Percentiles rank a stretch among this genome's conserved stretches.
phyloP scores from a whole-genome alignment of 1,139 yeast species.

The Suhomyces kunorum region DNA sequence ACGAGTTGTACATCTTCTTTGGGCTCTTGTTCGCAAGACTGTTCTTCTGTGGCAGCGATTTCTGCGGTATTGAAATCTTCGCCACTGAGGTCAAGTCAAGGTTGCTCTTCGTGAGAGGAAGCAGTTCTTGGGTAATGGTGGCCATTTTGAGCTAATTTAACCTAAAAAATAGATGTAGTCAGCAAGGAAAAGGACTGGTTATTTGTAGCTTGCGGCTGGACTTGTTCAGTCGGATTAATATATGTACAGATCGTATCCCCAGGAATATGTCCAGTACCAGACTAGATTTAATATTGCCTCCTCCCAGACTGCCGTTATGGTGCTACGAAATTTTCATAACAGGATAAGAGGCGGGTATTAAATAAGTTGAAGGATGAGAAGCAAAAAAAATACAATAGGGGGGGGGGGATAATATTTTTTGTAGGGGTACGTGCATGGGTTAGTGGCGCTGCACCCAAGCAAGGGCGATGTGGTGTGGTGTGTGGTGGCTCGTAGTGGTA shows the following conservation, averaged over 20 bases:
- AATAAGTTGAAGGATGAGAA: slow-evolving; percentile 4
- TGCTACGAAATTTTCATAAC: background rate
- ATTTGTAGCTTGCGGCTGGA: too few species aligned
- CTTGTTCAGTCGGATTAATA: too few species aligned
- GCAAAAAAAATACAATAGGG: slow-evolving; percentile 10
- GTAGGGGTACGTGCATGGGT: slow-evolving; percentile 8
- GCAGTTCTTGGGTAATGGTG: slow-evolving; percentile 7
- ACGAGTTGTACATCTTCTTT: slow-evolving; percentile 11
- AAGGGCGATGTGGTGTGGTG: slow-evolving; percentile 2
- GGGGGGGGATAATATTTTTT: slow-evolving; percentile 8
- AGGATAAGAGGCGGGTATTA: slow-evolving; percentile 9
- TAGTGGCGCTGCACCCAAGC: slow-evolving; percentile 1
- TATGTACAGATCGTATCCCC: slow-evolving; percentile 2
- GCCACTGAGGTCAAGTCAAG: slow-evolving; percentile 3
- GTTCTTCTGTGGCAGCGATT: slow-evolving; percentile 6
- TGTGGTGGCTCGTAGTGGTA: slow-evolving; percentile 4
- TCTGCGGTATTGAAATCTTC: background rate
- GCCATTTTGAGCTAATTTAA: background rate
- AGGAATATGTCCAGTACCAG: slow-evolving; percentile 4
- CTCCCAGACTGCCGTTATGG: slow-evolving; percentile 1
- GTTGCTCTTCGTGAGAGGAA: slow-evolving; percentile 2
- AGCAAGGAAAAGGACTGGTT: too few species aligned
- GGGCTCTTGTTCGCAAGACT: slow-evolving; percentile 1
- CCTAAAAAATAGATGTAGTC: background rate
- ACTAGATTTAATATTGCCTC: slow-evolving; percentile 2